Evolutionary conservation across 768 basidiomycete genomes (phyloP).

Genomic region (Chalciporus pseudorubinellus): DNA sequence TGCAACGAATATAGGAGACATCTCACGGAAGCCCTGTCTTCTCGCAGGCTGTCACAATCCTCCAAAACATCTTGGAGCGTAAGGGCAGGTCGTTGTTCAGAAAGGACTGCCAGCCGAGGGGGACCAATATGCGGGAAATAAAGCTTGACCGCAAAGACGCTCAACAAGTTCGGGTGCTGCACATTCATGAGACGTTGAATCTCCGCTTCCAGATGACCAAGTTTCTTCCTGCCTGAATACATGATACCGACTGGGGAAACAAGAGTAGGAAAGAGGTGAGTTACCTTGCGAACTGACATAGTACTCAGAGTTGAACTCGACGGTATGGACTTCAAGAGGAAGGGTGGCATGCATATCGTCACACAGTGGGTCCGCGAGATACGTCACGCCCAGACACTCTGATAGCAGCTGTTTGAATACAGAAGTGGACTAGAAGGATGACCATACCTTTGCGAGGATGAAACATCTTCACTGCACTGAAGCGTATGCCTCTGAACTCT

Average conservation of each 20-base stretch:
- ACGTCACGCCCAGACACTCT: constrained; percentile 67
- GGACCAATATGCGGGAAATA: constrained; percentile 47
- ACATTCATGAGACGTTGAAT: constrained; percentile 58
- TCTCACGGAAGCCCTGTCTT: constrained; percentile 66
- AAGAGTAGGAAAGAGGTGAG: not conserved
- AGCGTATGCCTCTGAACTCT: constrained; percentile 55
- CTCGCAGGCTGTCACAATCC: constrained; percentile 70
- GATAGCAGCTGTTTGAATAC: not conserved
- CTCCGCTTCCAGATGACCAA: constrained; percentile 63
- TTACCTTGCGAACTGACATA: constrained; percentile 65
- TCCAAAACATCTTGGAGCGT: constrained; percentile 73
- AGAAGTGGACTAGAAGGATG: not conserved
- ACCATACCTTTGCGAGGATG: constrained; percentile 64
- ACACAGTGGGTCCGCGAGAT: constrained; percentile 72
- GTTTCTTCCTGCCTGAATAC: constrained; percentile 59
- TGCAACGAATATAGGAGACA: constrained; percentile 1
- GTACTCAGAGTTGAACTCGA: constrained; percentile 66
- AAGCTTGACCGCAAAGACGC: constrained; percentile 66
- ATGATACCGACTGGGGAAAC: not conserved
- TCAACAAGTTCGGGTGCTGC: constrained; percentile 64
- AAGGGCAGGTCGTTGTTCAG: constrained; percentile 66
- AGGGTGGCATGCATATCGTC: constrained; percentile 58
- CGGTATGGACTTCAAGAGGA: constrained; percentile 65
- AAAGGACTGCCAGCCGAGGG: constrained; percentile 61
- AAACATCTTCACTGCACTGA: constrained; percentile 66